Conservation (phyloP, 495 filamentous ascomycete species). For the Penicillium salamii region DNA sequence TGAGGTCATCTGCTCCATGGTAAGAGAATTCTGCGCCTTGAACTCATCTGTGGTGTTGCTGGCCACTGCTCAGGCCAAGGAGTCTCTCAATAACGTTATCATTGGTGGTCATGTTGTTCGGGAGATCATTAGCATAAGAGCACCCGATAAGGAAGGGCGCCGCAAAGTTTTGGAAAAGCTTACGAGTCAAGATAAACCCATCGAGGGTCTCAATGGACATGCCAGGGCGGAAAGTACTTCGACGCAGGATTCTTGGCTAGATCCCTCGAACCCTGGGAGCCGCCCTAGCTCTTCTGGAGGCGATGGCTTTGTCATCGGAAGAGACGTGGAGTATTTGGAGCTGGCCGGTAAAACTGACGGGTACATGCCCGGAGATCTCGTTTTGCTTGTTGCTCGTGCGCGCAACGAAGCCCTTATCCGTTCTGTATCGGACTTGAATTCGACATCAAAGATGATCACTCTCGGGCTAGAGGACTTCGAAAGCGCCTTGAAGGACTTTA, state of each 20-base stretch:
- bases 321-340: slow-evolving; percentile 85
- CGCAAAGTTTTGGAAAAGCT: slow-evolving; percentile 73
- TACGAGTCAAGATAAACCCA: slow-evolving; percentile 43
- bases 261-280: slow-evolving; percentile 52
- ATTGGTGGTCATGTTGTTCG: slow-evolving; percentile 77
- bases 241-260: slow-evolving; percentile 68
- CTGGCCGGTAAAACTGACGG: slow-evolving; percentile 91
- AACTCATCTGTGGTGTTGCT: slow-evolving; percentile 80
- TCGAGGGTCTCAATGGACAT: slow-evolving; percentile 33
- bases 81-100: slow-evolving; percentile 76
- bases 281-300: slow-evolving; percentile 46
- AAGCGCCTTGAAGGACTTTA: slow-evolving; percentile 83
- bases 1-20: slow-evolving; percentile 79
- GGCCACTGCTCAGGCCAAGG: slow-evolving; percentile 90
- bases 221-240: slow-evolving; percentile 34
- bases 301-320: slow-evolving; percentile 65
- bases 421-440: slow-evolving; percentile 42
- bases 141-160: slow-evolving; percentile 89
- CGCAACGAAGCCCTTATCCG: slow-evolving; percentile 89
- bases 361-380: slow-evolving; percentile 94
- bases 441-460: slow-evolving; percentile 47
- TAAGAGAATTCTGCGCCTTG: slow-evolving; percentile 71
- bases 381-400: slow-evolving; percentile 79
- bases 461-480: slow-evolving; percentile 75
- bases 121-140: slow-evolving; percentile 80